Evolutionary conservation across 345 rosid species (phyloP).

Genomic region (Mallotus nudiflorus): DNA sequence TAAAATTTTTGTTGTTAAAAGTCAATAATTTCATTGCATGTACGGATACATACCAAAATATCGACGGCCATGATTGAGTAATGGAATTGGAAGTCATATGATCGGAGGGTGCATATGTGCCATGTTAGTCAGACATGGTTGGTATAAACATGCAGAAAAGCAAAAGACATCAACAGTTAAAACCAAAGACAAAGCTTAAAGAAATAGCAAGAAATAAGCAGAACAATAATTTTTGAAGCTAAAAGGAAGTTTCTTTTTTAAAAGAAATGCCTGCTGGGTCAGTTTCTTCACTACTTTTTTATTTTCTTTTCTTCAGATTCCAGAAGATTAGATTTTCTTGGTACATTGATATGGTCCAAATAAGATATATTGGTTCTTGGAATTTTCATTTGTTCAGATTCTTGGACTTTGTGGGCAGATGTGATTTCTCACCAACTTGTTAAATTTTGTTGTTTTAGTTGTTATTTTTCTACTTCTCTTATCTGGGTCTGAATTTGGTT

Average conservation of each 20-base stretch:
- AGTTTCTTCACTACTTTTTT: slow-evolving; percentile 16
- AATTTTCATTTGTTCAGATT: slow-evolving; percentile 21
- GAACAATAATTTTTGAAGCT: too few species aligned
- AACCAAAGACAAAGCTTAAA: too few species aligned
- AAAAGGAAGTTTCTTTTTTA: slow-evolving; percentile 27
- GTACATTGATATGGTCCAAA: neutral
- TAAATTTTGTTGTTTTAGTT: neutral
- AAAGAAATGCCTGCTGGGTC: slow-evolving; percentile 12
- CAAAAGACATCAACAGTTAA: too few species aligned
- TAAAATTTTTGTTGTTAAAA: too few species aligned
- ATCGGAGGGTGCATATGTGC: too few species aligned
- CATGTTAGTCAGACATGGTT: slow-evolving; percentile 4
- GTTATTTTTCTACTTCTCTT: neutral
- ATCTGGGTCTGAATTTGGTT: slow-evolving; percentile 20
- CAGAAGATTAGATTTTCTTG: slow-evolving; percentile 22
- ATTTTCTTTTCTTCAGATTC: slow-evolving; percentile 17
- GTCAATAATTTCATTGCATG: too few species aligned
- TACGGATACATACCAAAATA: too few species aligned
- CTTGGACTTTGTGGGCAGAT: slow-evolving; percentile 19
- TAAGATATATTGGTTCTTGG: slow-evolving; percentile 10
- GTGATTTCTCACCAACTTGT: slow-evolving; percentile 4
- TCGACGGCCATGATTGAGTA: too few species aligned
- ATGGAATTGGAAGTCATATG: too few species aligned
- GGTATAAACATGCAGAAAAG: slow-evolving; percentile 33
- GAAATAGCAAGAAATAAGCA: too few species aligned